phyloP scores from a whole-genome alignment of 805 yeast genomes.

The Hanseniaspora valbyensis region DNA sequence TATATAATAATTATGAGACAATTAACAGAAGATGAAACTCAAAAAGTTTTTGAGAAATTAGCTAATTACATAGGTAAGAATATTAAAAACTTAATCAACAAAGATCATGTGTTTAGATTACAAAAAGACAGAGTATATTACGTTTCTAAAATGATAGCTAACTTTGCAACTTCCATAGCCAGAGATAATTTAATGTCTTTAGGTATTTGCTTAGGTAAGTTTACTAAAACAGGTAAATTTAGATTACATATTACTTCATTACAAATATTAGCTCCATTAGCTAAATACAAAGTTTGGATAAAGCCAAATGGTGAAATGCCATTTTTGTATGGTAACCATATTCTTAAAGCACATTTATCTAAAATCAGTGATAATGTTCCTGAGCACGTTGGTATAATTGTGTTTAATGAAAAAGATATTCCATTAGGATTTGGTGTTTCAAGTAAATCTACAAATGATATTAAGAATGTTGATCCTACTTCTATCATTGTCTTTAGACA shows the following conservation, averaged over 20 bases:
- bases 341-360: slow-evolving; percentile 91
- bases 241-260: slow-evolving; percentile 89
- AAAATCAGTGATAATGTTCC: slow-evolving; percentile 96
- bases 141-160: slow-evolving; percentile 70
- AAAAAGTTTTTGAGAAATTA: slow-evolving; percentile 86
- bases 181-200: slow-evolving; percentile 83
- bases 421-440: slow-evolving; percentile 94
- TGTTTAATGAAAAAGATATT: slow-evolving; percentile 80
- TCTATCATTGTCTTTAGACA: slow-evolving; percentile 93
- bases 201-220: slow-evolving; percentile 90
- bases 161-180: slow-evolving; percentile 80
- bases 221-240: slow-evolving; percentile 95
- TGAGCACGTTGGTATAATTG: slow-evolving; percentile 91
- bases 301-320: slow-evolving; percentile 98
- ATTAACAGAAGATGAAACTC: slow-evolving; percentile 92
- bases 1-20: slow-evolving; percentile 58
- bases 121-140: slow-evolving; percentile 96
- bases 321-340: slow-evolving; percentile 89
- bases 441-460: slow-evolving; percentile 82
- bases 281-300: slow-evolving; percentile 92
- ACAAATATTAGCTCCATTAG: slow-evolving; percentile 69
- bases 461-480: slow-evolving; percentile 81
- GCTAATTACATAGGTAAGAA: slow-evolving; percentile 97
- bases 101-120: slow-evolving; percentile 81
- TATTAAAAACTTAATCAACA: slow-evolving; percentile 75